A percentile compares a stretch with the other conserved stretches of the same genome.
Conservation (phyloP, 176 grass and related monocot species). For the Urochloa ruziziensis region DNA sequence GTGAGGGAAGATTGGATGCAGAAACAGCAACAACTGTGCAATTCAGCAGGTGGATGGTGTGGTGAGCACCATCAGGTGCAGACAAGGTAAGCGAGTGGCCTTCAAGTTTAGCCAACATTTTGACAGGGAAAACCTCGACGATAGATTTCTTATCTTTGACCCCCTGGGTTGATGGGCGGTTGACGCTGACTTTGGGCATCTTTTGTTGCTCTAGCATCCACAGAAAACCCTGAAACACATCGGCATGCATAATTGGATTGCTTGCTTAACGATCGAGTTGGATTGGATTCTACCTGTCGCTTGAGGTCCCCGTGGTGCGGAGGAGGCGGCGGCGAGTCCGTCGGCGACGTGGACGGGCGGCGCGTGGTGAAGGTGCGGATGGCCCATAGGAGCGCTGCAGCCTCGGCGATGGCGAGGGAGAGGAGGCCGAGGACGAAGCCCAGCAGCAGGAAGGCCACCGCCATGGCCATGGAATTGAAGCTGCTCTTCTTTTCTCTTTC, state of each 20-base stretch:
- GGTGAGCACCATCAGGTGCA: conserved; percentile 39
- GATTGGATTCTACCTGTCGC: neutral
- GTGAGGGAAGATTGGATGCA: conserved; percentile 56
- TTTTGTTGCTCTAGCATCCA: conserved; percentile 78
- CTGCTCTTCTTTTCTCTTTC: too few relatives aligned
- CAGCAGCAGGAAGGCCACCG: neutral
- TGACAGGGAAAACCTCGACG: conserved; percentile 67
- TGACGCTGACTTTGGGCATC: conserved; percentile 43
- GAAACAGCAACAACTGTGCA: conserved; percentile 63
- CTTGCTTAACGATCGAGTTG: neutral
- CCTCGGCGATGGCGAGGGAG: conserved; percentile 30
- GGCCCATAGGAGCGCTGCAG: conserved; percentile 26
- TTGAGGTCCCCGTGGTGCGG: neutral
- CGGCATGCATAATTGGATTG: neutral
- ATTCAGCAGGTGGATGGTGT: conserved; percentile 50
- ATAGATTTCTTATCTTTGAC: conserved; percentile 39
- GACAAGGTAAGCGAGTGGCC: conserved; percentile 55
- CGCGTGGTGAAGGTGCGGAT: conserved; percentile 10
- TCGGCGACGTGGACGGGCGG: neutral
- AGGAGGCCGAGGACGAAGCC: conserved; percentile 41
- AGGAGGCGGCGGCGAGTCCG: neutral
- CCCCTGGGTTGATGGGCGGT: conserved; percentile 30
- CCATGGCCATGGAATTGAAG: too few relatives aligned
- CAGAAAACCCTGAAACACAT: conserved; percentile 51
- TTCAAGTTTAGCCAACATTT: conserved; percentile 59